Evolutionary conservation across 805 yeast genomes (phyloP).

Genomic region (Brettanomyces sp.): DNA sequence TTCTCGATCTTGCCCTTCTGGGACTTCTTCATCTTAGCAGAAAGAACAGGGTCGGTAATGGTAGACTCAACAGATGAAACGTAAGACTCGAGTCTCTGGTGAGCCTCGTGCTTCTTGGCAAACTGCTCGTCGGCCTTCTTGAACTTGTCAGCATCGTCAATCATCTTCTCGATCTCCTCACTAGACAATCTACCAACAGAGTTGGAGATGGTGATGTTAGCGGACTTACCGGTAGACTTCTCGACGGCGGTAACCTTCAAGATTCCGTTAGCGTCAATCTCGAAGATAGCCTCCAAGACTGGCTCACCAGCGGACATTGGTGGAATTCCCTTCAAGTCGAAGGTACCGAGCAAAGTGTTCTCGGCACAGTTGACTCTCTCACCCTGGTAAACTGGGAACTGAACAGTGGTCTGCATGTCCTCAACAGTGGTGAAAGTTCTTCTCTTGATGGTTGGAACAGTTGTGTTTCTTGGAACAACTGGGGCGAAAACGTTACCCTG

Average conservation of each 20-base stretch:
- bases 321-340: conserved; percentile 96
- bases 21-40: conserved; percentile 95
- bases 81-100: conserved; percentile 98
- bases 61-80: conserved; percentile 92
- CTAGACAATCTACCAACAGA: conserved; percentile 97
- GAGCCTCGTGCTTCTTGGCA: conserved; percentile 99
- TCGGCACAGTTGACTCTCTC: conserved; percentile 98
- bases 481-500: conserved; percentile 99
- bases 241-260: conserved; percentile 98
- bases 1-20: conserved; percentile 96
- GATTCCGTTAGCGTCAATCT: conserved; percentile 99
- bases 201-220: conserved; percentile 97
- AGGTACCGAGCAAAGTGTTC: conserved; percentile 96
- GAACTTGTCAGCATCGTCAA: conserved; percentile 97
- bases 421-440: conserved; percentile 98
- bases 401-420: conserved; percentile 98
- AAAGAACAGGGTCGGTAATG: conserved; percentile 95
- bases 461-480: conserved; percentile 98
- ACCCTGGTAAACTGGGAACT: conserved; percentile 99
- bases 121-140: conserved; percentile 97
- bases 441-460: conserved; percentile 98
- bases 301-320: conserved; percentile 99
- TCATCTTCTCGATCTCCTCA: conserved; percentile 97
- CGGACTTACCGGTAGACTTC: conserved; percentile 97
- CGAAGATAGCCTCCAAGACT: conserved; percentile 97